Evolutionary conservation across 2,329 filamentous ascomycete genomes (phyloP).

Genomic region (Fusarium xylarioides): DNA sequence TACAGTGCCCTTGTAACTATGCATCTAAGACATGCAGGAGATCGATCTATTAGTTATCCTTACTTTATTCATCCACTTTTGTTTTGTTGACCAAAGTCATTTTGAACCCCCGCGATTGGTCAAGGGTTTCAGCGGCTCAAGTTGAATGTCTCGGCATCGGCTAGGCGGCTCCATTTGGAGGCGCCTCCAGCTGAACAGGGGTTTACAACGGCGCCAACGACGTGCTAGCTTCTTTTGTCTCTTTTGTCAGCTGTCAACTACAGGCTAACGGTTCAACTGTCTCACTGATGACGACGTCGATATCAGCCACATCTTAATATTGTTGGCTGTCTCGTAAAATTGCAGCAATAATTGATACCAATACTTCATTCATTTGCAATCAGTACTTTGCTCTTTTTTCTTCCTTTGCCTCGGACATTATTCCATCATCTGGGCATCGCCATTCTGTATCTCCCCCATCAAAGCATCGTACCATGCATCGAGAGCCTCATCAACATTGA

Average conservation of each 20-base stretch:
- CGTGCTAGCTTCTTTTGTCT: neutral
- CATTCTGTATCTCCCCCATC: constrained; percentile 1
- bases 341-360: too few species aligned
- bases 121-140: neutral
- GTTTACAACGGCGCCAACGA: neutral
- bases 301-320: neutral
- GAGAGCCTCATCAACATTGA: constrained; percentile 4
- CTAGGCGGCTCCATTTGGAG: neutral
- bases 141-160: neutral
- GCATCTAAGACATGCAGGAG: neutral
- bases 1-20: neutral
- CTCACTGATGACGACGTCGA: neutral
- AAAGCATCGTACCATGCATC: constrained; percentile 4
- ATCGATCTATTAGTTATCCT: neutral
- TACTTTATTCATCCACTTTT: neutral
- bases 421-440: neutral
- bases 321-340: too few species aligned
- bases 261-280: neutral
- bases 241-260: neutral
- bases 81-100: neutral
- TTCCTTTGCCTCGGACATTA: too few species aligned
- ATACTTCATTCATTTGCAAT: too few species aligned
- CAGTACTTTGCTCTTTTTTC: too few species aligned
- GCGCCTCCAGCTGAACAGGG: neutral
- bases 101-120: neutral